Percentiles rank a stretch among this genome's conserved stretches.
Conservation (phyloP, 1,284 basidiomycete species). For the Neotropicomus parvogracilis region DNA sequence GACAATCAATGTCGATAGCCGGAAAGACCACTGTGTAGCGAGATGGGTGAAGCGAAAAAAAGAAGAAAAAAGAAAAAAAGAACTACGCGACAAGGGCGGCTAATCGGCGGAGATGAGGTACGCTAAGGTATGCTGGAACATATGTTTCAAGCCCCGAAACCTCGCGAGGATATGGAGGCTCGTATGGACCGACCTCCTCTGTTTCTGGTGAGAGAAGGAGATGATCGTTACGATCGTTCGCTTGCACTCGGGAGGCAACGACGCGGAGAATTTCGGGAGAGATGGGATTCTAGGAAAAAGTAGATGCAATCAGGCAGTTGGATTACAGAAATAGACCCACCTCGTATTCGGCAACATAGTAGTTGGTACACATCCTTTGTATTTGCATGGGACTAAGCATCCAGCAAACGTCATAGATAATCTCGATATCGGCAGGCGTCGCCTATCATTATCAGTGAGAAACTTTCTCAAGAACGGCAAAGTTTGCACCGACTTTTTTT, state of each 20-base stretch:
- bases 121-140: slow-evolving; percentile 82
- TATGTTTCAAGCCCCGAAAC: slow-evolving; percentile 87
- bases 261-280: slow-evolving; percentile 94
- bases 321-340: slow-evolving; percentile 40
- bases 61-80: no score
- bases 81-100: slow-evolving; percentile 74
- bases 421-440: slow-evolving; percentile 91
- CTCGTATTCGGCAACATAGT: slow-evolving; percentile 98
- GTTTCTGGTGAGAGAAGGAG: slow-evolving; percentile 90
- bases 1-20: slow-evolving; percentile 3
- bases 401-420: slow-evolving; percentile 99
- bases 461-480: slow-evolving; percentile 4
- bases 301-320: slow-evolving; percentile 7
- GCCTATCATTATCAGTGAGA: slow-evolving; percentile 48
- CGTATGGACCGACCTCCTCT: slow-evolving; percentile 92
- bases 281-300: slow-evolving; percentile 73
- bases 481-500: slow-evolving; percentile 74
- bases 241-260: slow-evolving; percentile 91
- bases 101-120: slow-evolving; percentile 76
- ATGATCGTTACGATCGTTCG: slow-evolving; percentile 94
- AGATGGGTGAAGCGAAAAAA: background rate
- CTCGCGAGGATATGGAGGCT: slow-evolving; percentile 81
- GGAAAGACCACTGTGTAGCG: background rate
- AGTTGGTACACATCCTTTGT: slow-evolving; percentile 97
- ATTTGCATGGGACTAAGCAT: slow-evolving; percentile 99